Percentiles rank a stretch among this genome's conserved stretches.
These are phyloP conservation scores for Hanseniaspora gamundiae DNA, from an alignment of 1,139 yeast genomes.

Conservation along the genomic window DNA sequence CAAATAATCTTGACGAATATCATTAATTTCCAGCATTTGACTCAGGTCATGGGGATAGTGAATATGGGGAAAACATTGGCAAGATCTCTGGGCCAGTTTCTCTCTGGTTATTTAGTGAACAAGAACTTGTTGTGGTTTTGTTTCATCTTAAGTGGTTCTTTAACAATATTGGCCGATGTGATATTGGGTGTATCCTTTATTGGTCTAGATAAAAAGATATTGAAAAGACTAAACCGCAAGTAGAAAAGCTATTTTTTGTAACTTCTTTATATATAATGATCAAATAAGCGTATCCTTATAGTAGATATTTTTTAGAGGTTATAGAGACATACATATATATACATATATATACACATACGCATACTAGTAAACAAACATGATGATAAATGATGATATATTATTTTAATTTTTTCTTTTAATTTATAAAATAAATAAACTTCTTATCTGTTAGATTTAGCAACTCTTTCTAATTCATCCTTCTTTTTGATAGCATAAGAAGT, in stretches of 20 bases:
- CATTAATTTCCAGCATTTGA: constrained; percentile 49
- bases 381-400: neutral
- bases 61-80: constrained; percentile 81
- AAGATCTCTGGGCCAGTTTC: constrained; percentile 65
- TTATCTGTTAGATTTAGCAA: constrained; percentile 99
- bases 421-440: constrained; percentile 2
- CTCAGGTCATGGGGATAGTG: constrained; percentile 73
- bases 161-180: constrained; percentile 30
- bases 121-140: constrained; percentile 39
- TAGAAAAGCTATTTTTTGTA: too few species aligned
- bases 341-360: too few species aligned
- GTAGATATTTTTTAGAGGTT: too few species aligned
- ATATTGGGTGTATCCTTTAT: constrained; percentile 23
- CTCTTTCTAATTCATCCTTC: constrained; percentile 99
- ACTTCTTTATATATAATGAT: too few species aligned
- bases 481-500: constrained; percentile 99
- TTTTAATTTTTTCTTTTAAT: neutral
- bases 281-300: too few species aligned
- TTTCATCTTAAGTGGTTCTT: constrained; percentile 49
- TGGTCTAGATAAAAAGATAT: constrained; percentile 20
- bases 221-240: constrained; percentile 1
- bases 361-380: neutral
- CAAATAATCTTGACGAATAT: constrained; percentile 65
- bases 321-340: too few species aligned
- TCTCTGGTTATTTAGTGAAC: constrained; percentile 65